Evolutionary conservation across 306 rosid species (phyloP).

Genomic region (Pachyrhizus erosus): DNA sequence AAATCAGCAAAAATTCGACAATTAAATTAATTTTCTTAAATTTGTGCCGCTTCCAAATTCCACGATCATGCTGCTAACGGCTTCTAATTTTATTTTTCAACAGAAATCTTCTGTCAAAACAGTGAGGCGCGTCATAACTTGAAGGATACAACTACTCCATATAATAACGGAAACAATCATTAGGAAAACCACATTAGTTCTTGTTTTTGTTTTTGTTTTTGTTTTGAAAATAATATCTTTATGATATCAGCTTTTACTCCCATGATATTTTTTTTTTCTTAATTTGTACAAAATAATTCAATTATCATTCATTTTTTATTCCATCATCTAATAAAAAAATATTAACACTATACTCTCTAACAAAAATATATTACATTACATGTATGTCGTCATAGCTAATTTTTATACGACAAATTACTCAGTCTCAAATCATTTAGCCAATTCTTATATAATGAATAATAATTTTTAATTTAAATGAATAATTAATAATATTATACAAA

Average conservation of each 20-base stretch:
- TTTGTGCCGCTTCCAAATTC: background rate
- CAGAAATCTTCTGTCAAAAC: background rate
- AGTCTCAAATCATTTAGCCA: too few species aligned
- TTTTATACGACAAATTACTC: too few species aligned
- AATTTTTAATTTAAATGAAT: too few species aligned
- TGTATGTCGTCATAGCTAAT: too few species aligned
- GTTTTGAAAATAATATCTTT: background rate
- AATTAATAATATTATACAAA: too few species aligned
- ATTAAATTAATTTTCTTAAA: background rate
- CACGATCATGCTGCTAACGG: background rate
- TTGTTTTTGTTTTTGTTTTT: too few species aligned
- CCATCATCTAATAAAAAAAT: too few species aligned
- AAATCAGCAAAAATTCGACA: background rate
- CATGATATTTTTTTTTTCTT: background rate
- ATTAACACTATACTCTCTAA: too few species aligned
- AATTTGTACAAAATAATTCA: background rate
- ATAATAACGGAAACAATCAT: background rate
- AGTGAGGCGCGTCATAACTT: background rate
- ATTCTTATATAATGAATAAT: too few species aligned
- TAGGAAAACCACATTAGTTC: background rate
- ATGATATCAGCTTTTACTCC: background rate
- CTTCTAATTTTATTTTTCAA: background rate
- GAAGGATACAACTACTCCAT: background rate
- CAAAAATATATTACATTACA: too few species aligned
- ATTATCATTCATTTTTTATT: too few species aligned